Base-by-base conservation (phyloP, 768 basidiomycete species). In the Cyclocybe aegerita region DNA sequence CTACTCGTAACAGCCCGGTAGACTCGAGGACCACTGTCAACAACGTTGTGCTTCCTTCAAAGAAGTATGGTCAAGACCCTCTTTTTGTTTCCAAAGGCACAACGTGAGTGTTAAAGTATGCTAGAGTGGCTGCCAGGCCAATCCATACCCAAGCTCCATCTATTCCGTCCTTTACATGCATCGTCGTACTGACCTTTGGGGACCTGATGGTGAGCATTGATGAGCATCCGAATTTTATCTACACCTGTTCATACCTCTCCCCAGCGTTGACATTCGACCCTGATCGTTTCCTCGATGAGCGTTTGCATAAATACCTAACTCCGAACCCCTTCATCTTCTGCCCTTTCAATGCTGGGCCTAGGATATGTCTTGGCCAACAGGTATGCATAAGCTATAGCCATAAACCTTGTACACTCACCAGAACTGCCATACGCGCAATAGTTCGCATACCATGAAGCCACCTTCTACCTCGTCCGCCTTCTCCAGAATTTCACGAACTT, bases 101-200 rank as follows among this genome's bases (percentile, higher is more conserved):
- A 23, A 23, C 23, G 23, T 23, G 23, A 23, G 23, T 23, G 23
- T 5, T 23, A 23, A 1, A 41, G 14, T 41, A 41, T 41, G 4
- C 16, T 12, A 3, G 10, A 41, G 39, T 41, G 23, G 23, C 4
- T 23, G 39, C 8, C 23, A 9, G 36, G 7, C 29, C 47, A 7
- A 23, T 38, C 33, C 29, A 43, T 35, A 32, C 8, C 11, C 15
- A 41, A 54, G 58, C 17, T 46, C 39, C 30, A 3, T 54, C 1
- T 85, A 81, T 57, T 73, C 72, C 3, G 73, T 81, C 4, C 65
- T 76, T 36, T 64, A 79, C 10, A 83, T 85, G 79, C 86, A 88
- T 30, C 73, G 84, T 8, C 68, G 83, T 42, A 74, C 65, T 47
- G 81, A 85, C 55, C 70, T 84, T 0, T 87, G 86, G 86, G 85